Conservation (phyloP, 1,284 basidiomycete genomes). For the Sanghuangporus weigelae region DNA sequence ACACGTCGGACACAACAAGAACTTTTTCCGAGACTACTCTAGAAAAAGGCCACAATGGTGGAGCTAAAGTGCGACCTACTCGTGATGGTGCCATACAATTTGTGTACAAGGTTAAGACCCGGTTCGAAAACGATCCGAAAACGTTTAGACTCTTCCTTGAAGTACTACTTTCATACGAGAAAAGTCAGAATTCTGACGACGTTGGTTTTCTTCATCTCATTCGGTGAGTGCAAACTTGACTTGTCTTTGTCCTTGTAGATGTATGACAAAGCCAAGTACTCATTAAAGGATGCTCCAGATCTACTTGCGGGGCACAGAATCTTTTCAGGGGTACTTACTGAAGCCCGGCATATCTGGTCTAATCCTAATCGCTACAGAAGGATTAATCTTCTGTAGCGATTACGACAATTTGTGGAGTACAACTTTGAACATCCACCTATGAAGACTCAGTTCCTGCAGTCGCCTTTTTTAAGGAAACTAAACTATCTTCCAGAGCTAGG, state of each 20-base stretch:
- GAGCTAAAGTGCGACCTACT: slow-evolving; percentile 38
- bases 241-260: slow-evolving; percentile 57
- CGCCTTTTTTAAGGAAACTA: no score
- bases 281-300: slow-evolving; percentile 93
- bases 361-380: no score
- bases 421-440: no score
- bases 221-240: neutral
- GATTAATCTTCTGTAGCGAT: no score
- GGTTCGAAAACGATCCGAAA: slow-evolving; percentile 88
- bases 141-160: slow-evolving; percentile 98
- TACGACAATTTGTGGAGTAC: no score
- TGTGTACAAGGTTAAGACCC: slow-evolving; percentile 97
- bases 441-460: no score
- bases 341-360: no score
- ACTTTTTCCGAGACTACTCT: slow-evolving; percentile 56
- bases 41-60: neutral
- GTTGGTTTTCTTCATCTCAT: slow-evolving; percentile 44
- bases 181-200: slow-evolving; percentile 86
- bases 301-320: slow-evolving; percentile 94
- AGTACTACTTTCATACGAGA: slow-evolving; percentile 96
- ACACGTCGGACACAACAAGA: slow-evolving; percentile 49
- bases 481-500: no score
- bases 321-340: slow-evolving; percentile 41
- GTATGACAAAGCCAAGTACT: slow-evolving; percentile 85
- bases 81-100: slow-evolving; percentile 98